Evolutionary conservation across 805 yeast species (phyloP).

Genomic region (Kockiozyma suomiensis): DNA sequence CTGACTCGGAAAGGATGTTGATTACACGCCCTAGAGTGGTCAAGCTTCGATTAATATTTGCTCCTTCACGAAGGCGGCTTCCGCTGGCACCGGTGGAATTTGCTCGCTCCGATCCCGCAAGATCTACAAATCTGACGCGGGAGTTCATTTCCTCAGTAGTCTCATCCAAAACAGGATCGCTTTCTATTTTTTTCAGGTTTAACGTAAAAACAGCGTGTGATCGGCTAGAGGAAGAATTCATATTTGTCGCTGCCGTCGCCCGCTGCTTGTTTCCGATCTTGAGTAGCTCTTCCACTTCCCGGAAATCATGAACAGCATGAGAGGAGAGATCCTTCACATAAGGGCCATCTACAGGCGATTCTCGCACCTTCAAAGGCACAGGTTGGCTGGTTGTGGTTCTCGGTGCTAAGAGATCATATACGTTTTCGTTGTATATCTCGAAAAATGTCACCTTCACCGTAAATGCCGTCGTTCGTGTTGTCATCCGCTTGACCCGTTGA

Average conservation of each 20-base stretch:
- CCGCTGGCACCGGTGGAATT: conserved; percentile 61
- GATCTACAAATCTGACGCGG: conserved; percentile 65
- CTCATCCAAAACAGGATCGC: conserved; percentile 20
- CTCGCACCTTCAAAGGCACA: conserved; percentile 50
- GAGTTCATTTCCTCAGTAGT: conserved; percentile 32
- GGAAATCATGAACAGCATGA: conserved; percentile 46
- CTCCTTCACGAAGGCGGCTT: conserved; percentile 60
- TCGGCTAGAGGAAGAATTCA: conserved; percentile 69
- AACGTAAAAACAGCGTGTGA: conserved; percentile 74
- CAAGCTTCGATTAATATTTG: conserved; percentile 80
- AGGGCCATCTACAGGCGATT: conserved; percentile 57
- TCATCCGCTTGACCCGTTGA: conserved; percentile 43
- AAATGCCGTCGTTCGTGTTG: conserved; percentile 43
- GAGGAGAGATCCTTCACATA: conserved; percentile 62
- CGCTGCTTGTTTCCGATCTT: conserved; percentile 54
- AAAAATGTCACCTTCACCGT: conserved; percentile 53
- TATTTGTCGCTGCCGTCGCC: conserved; percentile 64
- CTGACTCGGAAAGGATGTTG: conserved; percentile 49
- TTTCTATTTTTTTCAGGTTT: conserved; percentile 54
- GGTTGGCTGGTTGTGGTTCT: conserved; percentile 8
- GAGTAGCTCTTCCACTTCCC: conserved; percentile 51
- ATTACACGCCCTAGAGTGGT: conserved; percentile 74
- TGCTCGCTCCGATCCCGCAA: conserved; percentile 82
- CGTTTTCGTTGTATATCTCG: conserved; percentile 74
- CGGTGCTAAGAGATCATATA: conserved; percentile 55